Conservation (phyloP, 345 rosid genomes). For the Turritis glabra region DNA sequence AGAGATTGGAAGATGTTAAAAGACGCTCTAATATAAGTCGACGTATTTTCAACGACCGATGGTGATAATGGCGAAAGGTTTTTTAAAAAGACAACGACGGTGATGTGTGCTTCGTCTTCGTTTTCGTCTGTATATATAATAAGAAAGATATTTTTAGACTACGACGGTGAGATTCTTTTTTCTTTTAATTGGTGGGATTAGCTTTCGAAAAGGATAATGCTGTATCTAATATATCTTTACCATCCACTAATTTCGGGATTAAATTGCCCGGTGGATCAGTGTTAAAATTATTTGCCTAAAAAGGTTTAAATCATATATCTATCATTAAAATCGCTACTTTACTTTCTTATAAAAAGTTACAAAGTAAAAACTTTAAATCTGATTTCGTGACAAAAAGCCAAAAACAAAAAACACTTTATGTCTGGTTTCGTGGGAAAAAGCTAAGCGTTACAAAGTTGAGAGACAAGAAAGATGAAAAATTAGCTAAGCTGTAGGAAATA, state of each 20-base stretch:
- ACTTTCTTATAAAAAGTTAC: neutral
- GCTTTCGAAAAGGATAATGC: neutral
- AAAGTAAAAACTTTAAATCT: neutral
- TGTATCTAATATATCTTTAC: constrained; percentile 7
- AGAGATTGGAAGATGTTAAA: neutral
- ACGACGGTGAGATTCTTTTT: neutral
- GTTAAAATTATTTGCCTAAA: too few species aligned
- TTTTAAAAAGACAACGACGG: constrained; percentile 22
- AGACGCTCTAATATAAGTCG: constrained; percentile 8
- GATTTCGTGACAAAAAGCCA: neutral
- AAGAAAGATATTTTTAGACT: neutral
- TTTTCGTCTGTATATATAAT: neutral
- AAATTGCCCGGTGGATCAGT: neutral
- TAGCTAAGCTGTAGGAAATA: neutral
- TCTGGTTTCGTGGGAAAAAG: neutral
- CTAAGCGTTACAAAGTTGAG: neutral
- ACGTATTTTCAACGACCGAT: constrained; percentile 9
- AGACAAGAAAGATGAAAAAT: too few species aligned
- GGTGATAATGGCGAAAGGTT: neutral
- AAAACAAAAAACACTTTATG: too few species aligned
- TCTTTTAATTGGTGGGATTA: too few species aligned
- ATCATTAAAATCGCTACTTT: too few species aligned
- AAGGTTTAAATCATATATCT: too few species aligned
- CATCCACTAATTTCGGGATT: constrained; percentile 1
- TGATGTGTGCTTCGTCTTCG: constrained; percentile 4